Evolutionary conservation across 805 yeast species (phyloP), one percentile per base, ranked within the genome.

Genomic region (Metschnikowia arizonensis): DNA sequence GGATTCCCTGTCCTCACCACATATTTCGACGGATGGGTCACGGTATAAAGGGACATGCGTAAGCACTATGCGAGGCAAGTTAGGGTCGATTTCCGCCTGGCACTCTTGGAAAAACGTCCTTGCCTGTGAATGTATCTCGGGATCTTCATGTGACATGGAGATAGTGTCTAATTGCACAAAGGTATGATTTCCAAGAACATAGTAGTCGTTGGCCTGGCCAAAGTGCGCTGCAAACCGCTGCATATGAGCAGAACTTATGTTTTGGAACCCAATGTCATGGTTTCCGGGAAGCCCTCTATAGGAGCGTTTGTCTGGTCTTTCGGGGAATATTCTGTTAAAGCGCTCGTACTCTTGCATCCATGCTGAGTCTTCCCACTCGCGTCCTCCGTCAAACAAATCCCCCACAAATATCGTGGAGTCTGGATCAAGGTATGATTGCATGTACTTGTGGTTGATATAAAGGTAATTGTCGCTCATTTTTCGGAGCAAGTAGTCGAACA

Each of bases 231-330:
- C 66, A 64, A 90, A 93, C 53, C 98, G 67, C 29, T 77, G 64
- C 36, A 77, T 64, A 19, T 83, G 79, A 1, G 71, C 63, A 21
- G 74, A 72, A 14, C 79, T 71, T 12, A 93, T 79, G 48, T 82
- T 78, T 24, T 93, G 96, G 65, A 85, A 91, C 0, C 99, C 99
- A 52, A 95, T 88, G 61, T 93, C 99, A 62, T 93, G 99, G 60
- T 93, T 93, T 1, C 99, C 99, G 0, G 97, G 96, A 7, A 77
- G 58, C 2, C 72, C 63, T 28, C 66, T 54, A 42, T 61, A 58
- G 21, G 64, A 63, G 18, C 64, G 54, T 41, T 77, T 68, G 44
- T 71, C 65, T n/a, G 74, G 66, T 45, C 72, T 72, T 48, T 69
- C 66, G 5, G 85, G 83, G 62, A 86, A 91, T 3, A 93, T 77